These are phyloP conservation scores for Eremothecium coryli DNA, from an alignment of 1,139 yeast genomes.

Conservation along the genomic window DNA sequence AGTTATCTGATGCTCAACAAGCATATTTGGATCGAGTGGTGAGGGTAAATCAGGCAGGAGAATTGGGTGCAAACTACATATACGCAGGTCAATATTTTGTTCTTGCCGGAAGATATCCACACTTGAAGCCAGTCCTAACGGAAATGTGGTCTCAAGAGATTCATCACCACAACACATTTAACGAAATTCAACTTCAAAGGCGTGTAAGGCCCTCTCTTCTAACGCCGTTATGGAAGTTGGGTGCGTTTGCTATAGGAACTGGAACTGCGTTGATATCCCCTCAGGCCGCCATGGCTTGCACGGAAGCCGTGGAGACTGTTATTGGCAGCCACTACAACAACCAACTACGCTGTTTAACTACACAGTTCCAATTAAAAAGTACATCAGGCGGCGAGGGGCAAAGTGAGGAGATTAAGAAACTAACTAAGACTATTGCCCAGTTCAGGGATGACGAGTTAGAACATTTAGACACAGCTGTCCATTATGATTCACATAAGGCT, in stretches of 20 bases:
- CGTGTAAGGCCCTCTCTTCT: conserved; percentile 84
- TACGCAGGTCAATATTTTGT: conserved; percentile 86
- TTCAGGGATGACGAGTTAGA: conserved; percentile 95
- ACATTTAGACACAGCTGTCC: conserved; percentile 88
- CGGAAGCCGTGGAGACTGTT: conserved; percentile 97
- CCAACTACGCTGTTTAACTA: conserved; percentile 68
- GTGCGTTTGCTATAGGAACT: conserved; percentile 80
- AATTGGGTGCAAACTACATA: conserved; percentile 91
- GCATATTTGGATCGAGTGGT: conserved; percentile 69
- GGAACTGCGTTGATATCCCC: conserved; percentile 81
- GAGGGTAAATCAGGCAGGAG: conserved; percentile 97
- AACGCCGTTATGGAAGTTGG: conserved; percentile 89
- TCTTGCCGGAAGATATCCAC: conserved; percentile 60
- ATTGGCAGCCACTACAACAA: conserved; percentile 94
- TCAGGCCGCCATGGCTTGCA: conserved; percentile 99
- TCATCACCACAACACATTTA: conserved; percentile 80
- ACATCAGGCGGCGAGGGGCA: conserved; percentile 34
- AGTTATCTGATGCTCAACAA: conserved; percentile 49
- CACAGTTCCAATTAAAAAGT: conserved; percentile 44
- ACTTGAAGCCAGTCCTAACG: conserved; percentile 59
- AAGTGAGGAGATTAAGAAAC: conserved; percentile 45
- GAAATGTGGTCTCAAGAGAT: conserved; percentile 99
- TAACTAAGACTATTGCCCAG: conserved; percentile 56
- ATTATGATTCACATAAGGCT: conserved; percentile 85
- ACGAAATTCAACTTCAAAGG: conserved; percentile 60